Evolutionary conservation across 2,329 filamentous ascomycete genomes (phyloP).

Genomic region (Colletotrichum endophyticum): DNA sequence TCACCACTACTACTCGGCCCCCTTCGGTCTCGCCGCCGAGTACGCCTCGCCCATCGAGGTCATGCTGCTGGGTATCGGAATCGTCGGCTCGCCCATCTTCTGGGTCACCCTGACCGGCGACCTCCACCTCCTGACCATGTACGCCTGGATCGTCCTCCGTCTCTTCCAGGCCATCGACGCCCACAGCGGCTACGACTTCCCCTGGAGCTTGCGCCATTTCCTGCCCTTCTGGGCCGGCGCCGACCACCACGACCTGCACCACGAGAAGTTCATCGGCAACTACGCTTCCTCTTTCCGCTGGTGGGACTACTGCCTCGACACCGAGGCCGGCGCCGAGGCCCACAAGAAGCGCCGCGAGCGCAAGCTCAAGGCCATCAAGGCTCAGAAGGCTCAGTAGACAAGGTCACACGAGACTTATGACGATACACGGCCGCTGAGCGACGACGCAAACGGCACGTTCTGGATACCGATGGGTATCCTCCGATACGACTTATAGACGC

Average conservation of each 20-base stretch:
- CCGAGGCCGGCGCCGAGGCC: slow-evolving; percentile 88
- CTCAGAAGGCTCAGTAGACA: slow-evolving; percentile 71
- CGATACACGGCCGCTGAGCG: neutral
- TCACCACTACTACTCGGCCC: slow-evolving; percentile 97
- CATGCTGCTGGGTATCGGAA: slow-evolving; percentile 90
- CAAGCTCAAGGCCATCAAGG: slow-evolving; percentile 69
- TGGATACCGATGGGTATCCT: neutral
- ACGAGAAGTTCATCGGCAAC: slow-evolving; percentile 98
- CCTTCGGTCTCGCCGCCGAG: slow-evolving; percentile 94
- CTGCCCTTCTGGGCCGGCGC: slow-evolving; percentile 98
- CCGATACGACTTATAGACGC: slow-evolving; percentile 15
- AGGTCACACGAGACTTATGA: neutral
- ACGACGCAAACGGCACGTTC: neutral
- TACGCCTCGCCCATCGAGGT: slow-evolving; percentile 98
- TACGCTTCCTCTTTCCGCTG: slow-evolving; percentile 98
- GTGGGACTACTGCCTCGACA: slow-evolving; percentile 97
- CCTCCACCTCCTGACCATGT: slow-evolving; percentile 97
- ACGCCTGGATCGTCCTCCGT: slow-evolving; percentile 90
- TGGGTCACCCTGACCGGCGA: slow-evolving; percentile 85
- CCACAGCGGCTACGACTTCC: slow-evolving; percentile 98
- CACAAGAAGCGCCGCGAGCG: slow-evolving; percentile 82
- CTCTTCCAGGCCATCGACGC: slow-evolving; percentile 98
- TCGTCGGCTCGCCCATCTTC: slow-evolving; percentile 80
- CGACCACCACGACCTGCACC: slow-evolving; percentile 94
- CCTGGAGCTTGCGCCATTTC: slow-evolving; percentile 95